phyloP scores from a whole-genome alignment of 2,329 filamentous ascomycete species.

The Phyllosticta citrichinensis region DNA sequence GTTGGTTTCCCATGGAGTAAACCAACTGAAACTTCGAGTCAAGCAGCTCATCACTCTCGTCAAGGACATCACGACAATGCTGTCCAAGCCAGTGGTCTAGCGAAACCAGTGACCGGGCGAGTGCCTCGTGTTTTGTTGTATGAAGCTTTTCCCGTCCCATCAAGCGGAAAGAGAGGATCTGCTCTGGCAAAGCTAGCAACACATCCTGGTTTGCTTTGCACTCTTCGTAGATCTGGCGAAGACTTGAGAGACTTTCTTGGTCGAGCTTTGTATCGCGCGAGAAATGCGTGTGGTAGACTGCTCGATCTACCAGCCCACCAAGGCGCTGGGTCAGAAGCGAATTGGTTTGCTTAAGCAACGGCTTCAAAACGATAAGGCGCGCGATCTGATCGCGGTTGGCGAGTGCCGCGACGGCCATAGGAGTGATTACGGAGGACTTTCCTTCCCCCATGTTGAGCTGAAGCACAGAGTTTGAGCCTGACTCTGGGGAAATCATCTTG shows the following conservation, averaged over 20 bases:
- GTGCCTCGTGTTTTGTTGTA: too few species aligned
- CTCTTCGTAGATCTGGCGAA: constrained; percentile 34
- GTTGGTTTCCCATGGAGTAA: constrained; percentile 8
- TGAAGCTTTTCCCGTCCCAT: not conserved
- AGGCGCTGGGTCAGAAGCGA: constrained; percentile 46
- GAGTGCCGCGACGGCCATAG: constrained; percentile 28
- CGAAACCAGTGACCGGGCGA: constrained; percentile 37
- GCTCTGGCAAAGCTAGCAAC: not conserved
- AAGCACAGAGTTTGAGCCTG: too few species aligned
- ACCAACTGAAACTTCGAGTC: constrained; percentile 2
- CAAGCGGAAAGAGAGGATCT: constrained; percentile 7
- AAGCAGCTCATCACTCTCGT: constrained; percentile 4
- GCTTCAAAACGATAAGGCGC: constrained; percentile 51
- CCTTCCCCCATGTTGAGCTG: constrained; percentile 29
- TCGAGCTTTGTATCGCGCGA: constrained; percentile 26
- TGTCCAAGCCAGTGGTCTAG: too few species aligned
- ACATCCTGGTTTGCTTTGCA: constrained; percentile 13
- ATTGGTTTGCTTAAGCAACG: constrained; percentile 51
- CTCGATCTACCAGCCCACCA: constrained; percentile 35
- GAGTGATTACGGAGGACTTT: constrained; percentile 24
- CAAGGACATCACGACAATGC: too few species aligned
- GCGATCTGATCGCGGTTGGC: constrained; percentile 44
- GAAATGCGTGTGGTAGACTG: not conserved
- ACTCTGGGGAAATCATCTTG: too few species aligned
- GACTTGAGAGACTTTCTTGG: too few species aligned